A percentile compares a stretch with the other conserved stretches of the same genome.
These are phyloP conservation scores for Linnemannia hyalina DNA, from an alignment of 192 early-diverging fungal genomes.

Conservation along the genomic window DNA sequence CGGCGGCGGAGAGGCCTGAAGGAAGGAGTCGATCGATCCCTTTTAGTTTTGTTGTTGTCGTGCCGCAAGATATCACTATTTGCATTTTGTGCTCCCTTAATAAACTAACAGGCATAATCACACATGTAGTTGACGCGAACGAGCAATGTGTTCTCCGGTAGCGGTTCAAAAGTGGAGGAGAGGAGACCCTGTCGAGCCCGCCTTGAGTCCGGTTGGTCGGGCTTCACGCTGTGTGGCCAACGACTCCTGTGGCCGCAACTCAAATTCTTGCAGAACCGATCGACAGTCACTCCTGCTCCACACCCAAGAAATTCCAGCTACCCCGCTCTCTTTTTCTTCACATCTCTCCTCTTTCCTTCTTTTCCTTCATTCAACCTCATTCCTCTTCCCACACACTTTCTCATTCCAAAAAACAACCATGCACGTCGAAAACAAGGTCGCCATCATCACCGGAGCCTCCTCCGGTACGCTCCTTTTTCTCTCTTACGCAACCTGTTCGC, in stretches of 20 bases:
- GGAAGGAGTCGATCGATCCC: neutral
- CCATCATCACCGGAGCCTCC: slow-evolving; percentile 77
- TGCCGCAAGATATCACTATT: no score
- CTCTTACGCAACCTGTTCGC: neutral
- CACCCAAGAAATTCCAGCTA: neutral
- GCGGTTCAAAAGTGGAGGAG: neutral
- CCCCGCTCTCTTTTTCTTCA: neutral
- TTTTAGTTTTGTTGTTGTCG: neutral
- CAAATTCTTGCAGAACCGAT: neutral
- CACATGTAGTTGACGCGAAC: neutral
- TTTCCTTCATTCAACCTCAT: slow-evolving; percentile 9
- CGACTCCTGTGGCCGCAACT: slow-evolving; percentile 7
- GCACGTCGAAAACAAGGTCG: slow-evolving; percentile 68
- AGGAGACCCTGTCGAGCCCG: neutral
- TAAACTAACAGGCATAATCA: neutral
- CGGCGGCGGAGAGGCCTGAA: neutral
- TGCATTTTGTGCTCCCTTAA: neutral
- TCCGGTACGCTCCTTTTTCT: slow-evolving; percentile 50
- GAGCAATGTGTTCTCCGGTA: neutral
- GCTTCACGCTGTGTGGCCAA: slow-evolving; percentile 21
- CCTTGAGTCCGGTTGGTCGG: slow-evolving; percentile 10
- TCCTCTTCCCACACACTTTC: neutral
- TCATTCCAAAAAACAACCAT: slow-evolving; percentile 11
- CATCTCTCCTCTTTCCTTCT: neutral
- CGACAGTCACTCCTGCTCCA: neutral